Evolutionary conservation across 495 filamentous ascomycete genomes (phyloP).

Genomic region (Daldinia loculata): DNA sequence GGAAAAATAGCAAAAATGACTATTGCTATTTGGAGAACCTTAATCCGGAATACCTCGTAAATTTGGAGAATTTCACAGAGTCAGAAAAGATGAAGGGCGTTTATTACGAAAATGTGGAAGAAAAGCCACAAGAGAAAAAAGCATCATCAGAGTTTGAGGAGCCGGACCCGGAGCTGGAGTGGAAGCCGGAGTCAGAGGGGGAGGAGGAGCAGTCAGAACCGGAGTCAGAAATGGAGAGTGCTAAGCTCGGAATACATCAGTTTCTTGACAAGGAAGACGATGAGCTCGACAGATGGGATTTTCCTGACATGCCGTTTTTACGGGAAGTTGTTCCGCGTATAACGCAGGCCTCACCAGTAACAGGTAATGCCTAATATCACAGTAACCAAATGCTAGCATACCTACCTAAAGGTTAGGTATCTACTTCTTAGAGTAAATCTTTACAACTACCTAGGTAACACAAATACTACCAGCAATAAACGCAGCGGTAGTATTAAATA

Average conservation of each 20-base stretch:
- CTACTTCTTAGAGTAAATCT: too few relatives aligned
- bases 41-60: neutral
- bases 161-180: too few relatives aligned
- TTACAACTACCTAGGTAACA: too few relatives aligned
- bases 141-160: neutral
- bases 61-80: neutral
- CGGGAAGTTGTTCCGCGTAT: neutral
- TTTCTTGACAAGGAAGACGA: neutral
- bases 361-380: neutral
- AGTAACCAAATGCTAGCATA: too few relatives aligned
- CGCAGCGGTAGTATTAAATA: too few relatives aligned
- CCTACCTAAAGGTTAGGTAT: too few relatives aligned
- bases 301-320: neutral
- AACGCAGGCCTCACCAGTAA: neutral
- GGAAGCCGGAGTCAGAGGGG: neutral
- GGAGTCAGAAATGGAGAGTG: too few relatives aligned
- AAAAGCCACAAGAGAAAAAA: neutral
- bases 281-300: neutral
- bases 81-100: neutral
- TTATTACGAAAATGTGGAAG: neutral
- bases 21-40: neutral
- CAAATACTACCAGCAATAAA: too few relatives aligned
- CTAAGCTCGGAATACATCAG: too few relatives aligned
- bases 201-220: too few relatives aligned
- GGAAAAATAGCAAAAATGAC: too few relatives aligned